Evolutionary conservation across 306 rosid genomes (phyloP), one percentile per base, ranked within the genome.

Genomic region (Sphenostylis stenocarpa): DNA sequence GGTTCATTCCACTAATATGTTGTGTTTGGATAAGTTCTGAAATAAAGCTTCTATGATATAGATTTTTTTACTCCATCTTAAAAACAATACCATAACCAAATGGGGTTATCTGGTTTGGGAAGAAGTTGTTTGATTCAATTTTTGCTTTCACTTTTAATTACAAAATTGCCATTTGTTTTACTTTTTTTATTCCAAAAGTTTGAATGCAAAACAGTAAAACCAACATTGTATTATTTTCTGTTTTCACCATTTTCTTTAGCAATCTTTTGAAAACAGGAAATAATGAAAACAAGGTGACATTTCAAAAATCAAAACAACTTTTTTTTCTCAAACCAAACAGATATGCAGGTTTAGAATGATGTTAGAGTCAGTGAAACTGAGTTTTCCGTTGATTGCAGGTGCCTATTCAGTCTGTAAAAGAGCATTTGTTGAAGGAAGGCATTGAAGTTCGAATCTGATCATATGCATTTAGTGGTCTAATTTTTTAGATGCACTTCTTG

Each of bases 381-480:
- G 29, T 68, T 45, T 33, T 56, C 52, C 16, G n/a, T 72, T 62
- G 13, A 45, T 68, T 82, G 72, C 89, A 94, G 98, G 97, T 90
- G 45, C 91, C 96, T 41, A 78, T 92, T 84, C 95, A 67, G 51
- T 81, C 88, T 1, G 98, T 94, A 36, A 94, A 92, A 70, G 97
- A 82, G 85, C 93, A 90, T 77, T 86, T 94, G 84, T 86, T 83
- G 29, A 84, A 85, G 76, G 89, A 90, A 85, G 91, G 88, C 73
- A 92, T 92, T 57, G 98, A 95, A 80, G 96, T 92, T 72, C 84
- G 97, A 86, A 82, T 86, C 45, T 87, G 78, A 88, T 83, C 38
- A 43, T 28, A 29, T 60, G 67, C 19, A 31, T 55, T 76, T 29
- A 47, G 41, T 21, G 72, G 23, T 6, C 9, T 24, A 26, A 14